Evolutionary conservation across 139 green algal species (phyloP).

Genomic region (Chlorella sp.): DNA sequence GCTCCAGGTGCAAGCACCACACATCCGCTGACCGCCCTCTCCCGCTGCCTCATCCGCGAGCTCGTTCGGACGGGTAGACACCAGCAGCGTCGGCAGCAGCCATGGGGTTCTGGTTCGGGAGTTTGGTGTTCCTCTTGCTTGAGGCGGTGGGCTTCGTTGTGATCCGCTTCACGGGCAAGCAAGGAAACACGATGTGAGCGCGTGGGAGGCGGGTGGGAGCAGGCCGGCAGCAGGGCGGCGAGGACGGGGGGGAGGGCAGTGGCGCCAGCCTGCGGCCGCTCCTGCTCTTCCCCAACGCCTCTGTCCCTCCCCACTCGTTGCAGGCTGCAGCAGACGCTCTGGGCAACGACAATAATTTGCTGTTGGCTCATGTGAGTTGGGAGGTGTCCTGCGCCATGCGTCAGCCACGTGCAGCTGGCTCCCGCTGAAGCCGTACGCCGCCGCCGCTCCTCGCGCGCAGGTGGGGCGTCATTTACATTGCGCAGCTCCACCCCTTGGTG

Average conservation of each 20-base stretch:
- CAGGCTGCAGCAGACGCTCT: slow-evolving; percentile 55
- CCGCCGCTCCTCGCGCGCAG: slow-evolving; percentile 33
- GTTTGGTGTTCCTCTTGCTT: slow-evolving; percentile 39
- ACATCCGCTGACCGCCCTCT: too few relatives aligned
- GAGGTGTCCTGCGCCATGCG: too few relatives aligned
- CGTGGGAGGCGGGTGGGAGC: not conserved
- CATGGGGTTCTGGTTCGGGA: slow-evolving; percentile 49
- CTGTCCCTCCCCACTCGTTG: not conserved
- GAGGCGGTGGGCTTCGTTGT: slow-evolving; percentile 28
- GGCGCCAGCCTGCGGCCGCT: not conserved
- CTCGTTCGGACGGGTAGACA: too few relatives aligned
- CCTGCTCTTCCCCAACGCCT: not conserved
- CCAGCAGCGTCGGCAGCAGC: too few relatives aligned
- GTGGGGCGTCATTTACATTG: slow-evolving; percentile 80
- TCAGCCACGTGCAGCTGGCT: too few relatives aligned
- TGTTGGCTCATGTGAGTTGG: slow-evolving; percentile 62
- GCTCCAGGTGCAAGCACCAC: too few relatives aligned
- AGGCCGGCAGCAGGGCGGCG: too few relatives aligned
- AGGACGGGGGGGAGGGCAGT: not conserved
- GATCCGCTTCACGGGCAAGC: slow-evolving; percentile 26
- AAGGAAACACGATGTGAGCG: slow-evolving; percentile 12
- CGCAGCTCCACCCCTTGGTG: slow-evolving; percentile 77
- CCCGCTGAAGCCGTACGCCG: too few relatives aligned
- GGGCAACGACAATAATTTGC: slow-evolving; percentile 52
- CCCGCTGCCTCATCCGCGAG: too few relatives aligned